phyloP scores from a whole-genome alignment of 345 rosid genomes.

The Populus pruinosa region DNA sequence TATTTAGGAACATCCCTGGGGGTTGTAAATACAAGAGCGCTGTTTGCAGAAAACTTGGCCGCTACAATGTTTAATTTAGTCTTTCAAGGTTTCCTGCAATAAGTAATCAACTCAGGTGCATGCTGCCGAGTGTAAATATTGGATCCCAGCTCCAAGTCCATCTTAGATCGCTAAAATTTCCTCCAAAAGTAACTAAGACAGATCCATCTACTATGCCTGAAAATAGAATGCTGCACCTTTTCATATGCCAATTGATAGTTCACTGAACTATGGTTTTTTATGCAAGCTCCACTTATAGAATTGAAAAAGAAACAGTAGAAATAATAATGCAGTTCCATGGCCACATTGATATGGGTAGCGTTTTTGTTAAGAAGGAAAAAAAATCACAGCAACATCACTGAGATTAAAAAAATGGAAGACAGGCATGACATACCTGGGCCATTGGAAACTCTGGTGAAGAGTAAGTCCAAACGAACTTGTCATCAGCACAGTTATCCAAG shows the following conservation, averaged over 20 bases:
- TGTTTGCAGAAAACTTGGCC: neutral
- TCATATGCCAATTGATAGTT: neutral
- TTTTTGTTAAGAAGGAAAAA: neutral
- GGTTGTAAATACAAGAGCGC: neutral
- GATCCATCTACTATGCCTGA: neutral
- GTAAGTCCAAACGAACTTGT: conserved; percentile 67
- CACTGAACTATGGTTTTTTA: neutral
- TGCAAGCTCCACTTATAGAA: neutral
- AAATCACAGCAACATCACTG: neutral
- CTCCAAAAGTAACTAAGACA: neutral
- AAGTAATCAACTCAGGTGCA: neutral
- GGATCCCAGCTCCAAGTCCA: neutral
- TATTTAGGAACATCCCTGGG: neutral
- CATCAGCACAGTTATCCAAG: conserved; percentile 27
- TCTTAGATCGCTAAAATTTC: neutral
- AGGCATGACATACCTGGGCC: conserved; percentile 64
- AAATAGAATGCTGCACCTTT: neutral
- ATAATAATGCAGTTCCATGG: neutral
- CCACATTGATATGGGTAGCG: neutral
- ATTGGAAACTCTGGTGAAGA: conserved; percentile 84
- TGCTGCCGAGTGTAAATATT: neutral
- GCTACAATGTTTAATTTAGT: neutral
- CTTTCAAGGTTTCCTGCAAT: neutral
- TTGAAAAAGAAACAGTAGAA: neutral
- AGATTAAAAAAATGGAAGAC: neutral